A percentile compares a stretch with the other conserved stretches of the same genome.
These are phyloP conservation scores for Morella rubra DNA, from an alignment of 306 rosid genomes.

Conservation along the genomic window DNA sequence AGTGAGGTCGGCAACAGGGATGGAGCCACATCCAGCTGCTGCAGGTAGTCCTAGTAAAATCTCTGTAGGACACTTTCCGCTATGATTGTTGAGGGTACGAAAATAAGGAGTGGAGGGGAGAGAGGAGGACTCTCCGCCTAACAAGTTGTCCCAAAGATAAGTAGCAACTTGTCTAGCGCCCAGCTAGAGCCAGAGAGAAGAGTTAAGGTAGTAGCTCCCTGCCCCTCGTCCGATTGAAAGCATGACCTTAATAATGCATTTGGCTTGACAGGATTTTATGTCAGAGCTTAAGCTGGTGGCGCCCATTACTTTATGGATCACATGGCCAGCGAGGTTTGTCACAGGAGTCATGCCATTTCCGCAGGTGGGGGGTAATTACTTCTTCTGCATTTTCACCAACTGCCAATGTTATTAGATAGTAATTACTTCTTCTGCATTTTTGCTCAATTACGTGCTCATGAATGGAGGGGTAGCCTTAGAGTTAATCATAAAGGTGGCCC, in stretches of 20 bases:
- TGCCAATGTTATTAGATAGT: neutral
- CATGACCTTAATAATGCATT: conserved; percentile 2
- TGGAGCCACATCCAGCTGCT: conserved; percentile 16
- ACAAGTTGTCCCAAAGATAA: conserved; percentile 21
- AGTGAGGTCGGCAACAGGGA: conserved; percentile 5
- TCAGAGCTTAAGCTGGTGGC: conserved; percentile 8
- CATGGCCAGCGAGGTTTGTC: conserved; percentile 13
- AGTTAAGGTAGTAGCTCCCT: neutral
- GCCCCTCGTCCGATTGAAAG: neutral
- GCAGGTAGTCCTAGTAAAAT: conserved; percentile 10
- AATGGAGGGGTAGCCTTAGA: too few species aligned
- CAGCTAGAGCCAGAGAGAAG: neutral
- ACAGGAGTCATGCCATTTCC: conserved; percentile 15
- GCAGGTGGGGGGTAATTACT: neutral
- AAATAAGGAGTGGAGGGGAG: neutral
- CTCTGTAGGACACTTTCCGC: neutral
- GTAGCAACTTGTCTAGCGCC: conserved; percentile 22
- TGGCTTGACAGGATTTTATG: conserved; percentile 11
- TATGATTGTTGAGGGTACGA: too few species aligned
- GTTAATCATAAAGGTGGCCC: too few species aligned
- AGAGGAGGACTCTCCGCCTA: conserved; percentile 15
- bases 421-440: conserved; percentile 1
- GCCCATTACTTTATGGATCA: conserved; percentile 7
- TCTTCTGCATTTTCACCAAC: neutral
- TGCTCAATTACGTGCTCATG: neutral